phyloP scores from a whole-genome alignment of 108 stramenopile species.

The Cyclotella kingstonii region DNA sequence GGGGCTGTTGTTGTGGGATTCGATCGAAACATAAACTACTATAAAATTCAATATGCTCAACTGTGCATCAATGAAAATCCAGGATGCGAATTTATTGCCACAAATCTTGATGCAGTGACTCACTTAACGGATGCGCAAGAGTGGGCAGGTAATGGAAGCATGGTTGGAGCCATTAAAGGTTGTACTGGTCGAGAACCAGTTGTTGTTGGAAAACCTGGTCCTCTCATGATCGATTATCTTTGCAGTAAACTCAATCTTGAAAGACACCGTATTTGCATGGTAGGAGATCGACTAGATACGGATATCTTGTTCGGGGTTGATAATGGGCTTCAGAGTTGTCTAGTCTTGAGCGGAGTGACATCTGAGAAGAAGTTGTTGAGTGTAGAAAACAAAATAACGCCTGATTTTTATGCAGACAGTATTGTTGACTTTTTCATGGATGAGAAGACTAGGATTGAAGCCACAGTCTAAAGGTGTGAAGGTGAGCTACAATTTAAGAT shows the following conservation, averaged over 20 bases:
- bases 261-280: slow-evolving; percentile 89
- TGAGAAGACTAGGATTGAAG: slow-evolving; percentile 36
- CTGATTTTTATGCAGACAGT: slow-evolving; percentile 94
- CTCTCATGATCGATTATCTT: slow-evolving; percentile 98
- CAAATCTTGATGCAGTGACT: slow-evolving; percentile 96
- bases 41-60: slow-evolving; percentile 99
- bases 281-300: slow-evolving; percentile 98
- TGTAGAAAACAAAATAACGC: slow-evolving; percentile 87
- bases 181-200: slow-evolving; percentile 97
- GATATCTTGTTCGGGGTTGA: slow-evolving; percentile 96
- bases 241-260: slow-evolving; percentile 83
- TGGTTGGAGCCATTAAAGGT: slow-evolving; percentile 96
- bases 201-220: slow-evolving; percentile 95
- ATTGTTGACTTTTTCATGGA: slow-evolving; percentile 90
- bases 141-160: slow-evolving; percentile 97
- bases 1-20: slow-evolving; percentile 96
- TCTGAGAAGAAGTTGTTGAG: slow-evolving; percentile 90
- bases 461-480: slow-evolving; percentile 3
- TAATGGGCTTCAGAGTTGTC: slow-evolving; percentile 91
- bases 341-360: slow-evolving; percentile 96
- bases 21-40: slow-evolving; percentile 95
- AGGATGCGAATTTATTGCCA: slow-evolving; percentile 96
- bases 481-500: too few species aligned
- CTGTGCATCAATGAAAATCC: slow-evolving; percentile 94
- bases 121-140: slow-evolving; percentile 98